Conservation (phyloP, 1,284 basidiomycete genomes). For the Austropuccinia psidii region DNA sequence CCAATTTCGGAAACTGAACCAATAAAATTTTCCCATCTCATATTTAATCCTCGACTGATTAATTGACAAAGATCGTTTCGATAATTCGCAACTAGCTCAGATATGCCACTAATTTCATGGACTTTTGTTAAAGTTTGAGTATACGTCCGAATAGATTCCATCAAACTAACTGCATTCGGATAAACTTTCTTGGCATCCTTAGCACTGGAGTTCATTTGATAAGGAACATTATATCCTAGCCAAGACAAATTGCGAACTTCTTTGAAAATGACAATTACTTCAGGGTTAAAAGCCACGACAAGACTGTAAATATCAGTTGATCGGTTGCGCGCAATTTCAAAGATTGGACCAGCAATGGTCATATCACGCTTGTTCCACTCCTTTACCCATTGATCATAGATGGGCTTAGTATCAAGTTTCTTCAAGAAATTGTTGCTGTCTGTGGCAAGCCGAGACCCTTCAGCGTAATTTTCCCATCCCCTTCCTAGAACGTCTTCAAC, state of each 20-base stretch:
- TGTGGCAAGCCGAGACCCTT: slow-evolving; percentile 90
- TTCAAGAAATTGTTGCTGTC: slow-evolving; percentile 86
- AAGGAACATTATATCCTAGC: slow-evolving; percentile 90
- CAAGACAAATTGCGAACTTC: slow-evolving; percentile 92
- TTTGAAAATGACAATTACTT: slow-evolving; percentile 96
- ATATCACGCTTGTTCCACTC: slow-evolving; percentile 89
- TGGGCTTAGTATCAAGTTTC: slow-evolving; percentile 86
- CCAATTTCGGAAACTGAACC: slow-evolving; percentile 51
- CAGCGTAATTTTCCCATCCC: slow-evolving; percentile 98
- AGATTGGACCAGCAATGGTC: slow-evolving; percentile 87
- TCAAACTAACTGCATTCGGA: slow-evolving; percentile 92
- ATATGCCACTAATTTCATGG: slow-evolving; percentile 77
- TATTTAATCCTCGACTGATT: slow-evolving; percentile 68
- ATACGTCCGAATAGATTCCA: slow-evolving; percentile 96
- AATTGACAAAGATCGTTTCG: slow-evolving; percentile 82
- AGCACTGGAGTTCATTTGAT: slow-evolving; percentile 88
- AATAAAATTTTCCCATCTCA: slow-evolving; percentile 94
- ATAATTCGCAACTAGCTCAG: slow-evolving; percentile 86
- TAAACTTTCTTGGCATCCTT: slow-evolving; percentile 98
- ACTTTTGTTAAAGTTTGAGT: slow-evolving; percentile 86
- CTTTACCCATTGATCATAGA: slow-evolving; percentile 92
- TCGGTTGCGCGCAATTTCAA: slow-evolving; percentile 79
- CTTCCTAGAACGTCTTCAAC: slow-evolving; percentile 97
- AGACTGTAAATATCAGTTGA: slow-evolving; percentile 64
- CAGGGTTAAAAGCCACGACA: slow-evolving; percentile 92